Conservation (phyloP, 1,284 basidiomycete genomes). For the Sanghuangporus weigelae region DNA sequence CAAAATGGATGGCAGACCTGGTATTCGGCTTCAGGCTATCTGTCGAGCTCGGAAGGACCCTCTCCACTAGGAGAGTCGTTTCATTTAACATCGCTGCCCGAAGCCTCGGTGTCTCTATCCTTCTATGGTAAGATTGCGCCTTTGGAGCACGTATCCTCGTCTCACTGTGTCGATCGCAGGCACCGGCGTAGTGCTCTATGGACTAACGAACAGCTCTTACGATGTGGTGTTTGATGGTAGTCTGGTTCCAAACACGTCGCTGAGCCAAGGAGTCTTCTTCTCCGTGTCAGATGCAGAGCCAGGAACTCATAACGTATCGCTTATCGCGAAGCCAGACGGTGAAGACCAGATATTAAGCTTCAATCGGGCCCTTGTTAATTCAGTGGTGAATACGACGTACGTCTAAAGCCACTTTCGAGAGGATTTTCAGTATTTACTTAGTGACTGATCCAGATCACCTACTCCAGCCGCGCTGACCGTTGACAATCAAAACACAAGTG, state of each 20-base stretch:
- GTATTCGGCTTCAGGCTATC: constrained; percentile 25
- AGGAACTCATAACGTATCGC: constrained; percentile 21
- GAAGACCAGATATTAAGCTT: constrained; percentile 21
- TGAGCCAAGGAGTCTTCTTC: constrained; percentile 17
- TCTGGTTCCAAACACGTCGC: constrained; percentile 4
- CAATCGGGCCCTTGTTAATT: constrained; percentile 20
- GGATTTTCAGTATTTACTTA: neutral
- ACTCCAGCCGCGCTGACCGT: neutral
- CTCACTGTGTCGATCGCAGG: constrained; percentile 19
- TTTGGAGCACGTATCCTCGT: neutral
- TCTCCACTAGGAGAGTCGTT: constrained; percentile 19
- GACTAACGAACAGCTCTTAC: constrained; percentile 25
- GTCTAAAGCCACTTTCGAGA: neutral
- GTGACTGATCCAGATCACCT: neutral
- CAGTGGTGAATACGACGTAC: constrained; percentile 20
- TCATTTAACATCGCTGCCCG: constrained; percentile 25
- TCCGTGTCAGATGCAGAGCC: constrained; percentile 12
- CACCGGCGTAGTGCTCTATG: constrained; percentile 27
- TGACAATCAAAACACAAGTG: constrained; percentile 11
- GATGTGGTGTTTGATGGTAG: constrained; percentile 27
- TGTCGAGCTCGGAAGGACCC: constrained; percentile 16
- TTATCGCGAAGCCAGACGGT: constrained; percentile 20
- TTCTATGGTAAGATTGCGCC: constrained; percentile 25
- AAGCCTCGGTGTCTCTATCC: constrained; percentile 23
- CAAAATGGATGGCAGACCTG: constrained; percentile 27